phyloP scores from a whole-genome alignment of 768 basidiomycete genomes.

The Kwoniella botswanensis region DNA sequence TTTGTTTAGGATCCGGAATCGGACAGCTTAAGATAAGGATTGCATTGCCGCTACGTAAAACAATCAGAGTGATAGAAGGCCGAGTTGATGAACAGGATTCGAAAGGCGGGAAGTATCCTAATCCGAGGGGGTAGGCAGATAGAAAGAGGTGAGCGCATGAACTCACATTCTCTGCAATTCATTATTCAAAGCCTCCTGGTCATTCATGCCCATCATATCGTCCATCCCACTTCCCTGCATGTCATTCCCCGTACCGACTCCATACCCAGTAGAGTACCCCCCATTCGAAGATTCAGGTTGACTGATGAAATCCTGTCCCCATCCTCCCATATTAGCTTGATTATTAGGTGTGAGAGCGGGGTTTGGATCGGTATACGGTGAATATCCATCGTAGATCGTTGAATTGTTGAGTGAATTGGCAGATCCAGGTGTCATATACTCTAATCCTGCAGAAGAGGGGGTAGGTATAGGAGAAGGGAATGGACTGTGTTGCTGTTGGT shows the following conservation, averaged over 20 bases:
- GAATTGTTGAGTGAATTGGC: slow-evolving; percentile 13
- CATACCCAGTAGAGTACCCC: slow-evolving; percentile 2
- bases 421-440: slow-evolving; percentile 27
- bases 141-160: background rate
- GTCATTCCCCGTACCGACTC: background rate
- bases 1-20: background rate
- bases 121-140: background rate
- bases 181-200: slow-evolving; percentile 27
- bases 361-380: slow-evolving; percentile 6
- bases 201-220: slow-evolving; percentile 16
- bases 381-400: slow-evolving; percentile 19
- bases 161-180: slow-evolving; percentile 36
- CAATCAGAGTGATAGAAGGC: too few species aligned
- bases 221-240: slow-evolving; percentile 14
- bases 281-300: slow-evolving; percentile 15
- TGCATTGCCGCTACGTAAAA: too few species aligned
- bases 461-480: slow-evolving; percentile 19
- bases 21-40: background rate
- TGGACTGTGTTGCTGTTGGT: slow-evolving; percentile 21
- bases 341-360: slow-evolving; percentile 10
- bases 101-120: too few species aligned
- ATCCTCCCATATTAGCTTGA: slow-evolving; percentile 9
- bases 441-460: slow-evolving; percentile 20
- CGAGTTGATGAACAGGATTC: too few species aligned
- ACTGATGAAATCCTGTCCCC: slow-evolving; percentile 33